A percentile compares a stretch with the other conserved stretches of the same genome.
Evolutionary conservation across 1,139 yeast species (phyloP).

Genomic region (Wickerhamomyces sp.): DNA sequence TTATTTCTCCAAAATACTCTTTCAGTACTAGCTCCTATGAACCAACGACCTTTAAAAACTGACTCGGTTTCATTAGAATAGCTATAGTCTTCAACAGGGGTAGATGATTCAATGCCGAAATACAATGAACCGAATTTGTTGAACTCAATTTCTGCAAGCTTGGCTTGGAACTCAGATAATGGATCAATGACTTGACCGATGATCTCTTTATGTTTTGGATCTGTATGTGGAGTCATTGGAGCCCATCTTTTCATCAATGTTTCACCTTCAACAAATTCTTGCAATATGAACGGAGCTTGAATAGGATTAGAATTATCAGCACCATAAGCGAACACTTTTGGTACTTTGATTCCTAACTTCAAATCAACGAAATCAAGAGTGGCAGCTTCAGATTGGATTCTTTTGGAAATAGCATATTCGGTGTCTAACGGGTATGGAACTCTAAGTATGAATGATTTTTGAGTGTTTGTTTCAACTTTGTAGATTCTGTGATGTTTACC

Average conservation of each 20-base stretch:
- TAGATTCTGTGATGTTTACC: slow-evolving; percentile 91
- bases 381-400: slow-evolving; percentile 87
- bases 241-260: slow-evolving; percentile 87
- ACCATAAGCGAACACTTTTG: slow-evolving; percentile 73
- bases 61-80: slow-evolving; percentile 61
- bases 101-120: slow-evolving; percentile 53
- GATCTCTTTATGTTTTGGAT: slow-evolving; percentile 37
- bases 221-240: slow-evolving; percentile 58
- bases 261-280: slow-evolving; percentile 76
- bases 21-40: slow-evolving; percentile 88
- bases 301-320: slow-evolving; percentile 56
- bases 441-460: slow-evolving; percentile 64
- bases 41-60: slow-evolving; percentile 63
- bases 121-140: slow-evolving; percentile 78
- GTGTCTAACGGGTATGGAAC: slow-evolving; percentile 78
- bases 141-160: slow-evolving; percentile 49
- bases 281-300: slow-evolving; percentile 68
- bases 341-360: slow-evolving; percentile 55
- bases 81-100: slow-evolving; percentile 37
- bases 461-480: slow-evolving; percentile 59
- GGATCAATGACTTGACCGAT: slow-evolving; percentile 57
- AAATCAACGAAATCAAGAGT: slow-evolving; percentile 73
- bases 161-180: slow-evolving; percentile 53
- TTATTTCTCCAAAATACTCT: slow-evolving; percentile 70
- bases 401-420: slow-evolving; percentile 55